Conservation (phyloP, 1,284 basidiomycete species). For the Puccinia polysora region DNA sequence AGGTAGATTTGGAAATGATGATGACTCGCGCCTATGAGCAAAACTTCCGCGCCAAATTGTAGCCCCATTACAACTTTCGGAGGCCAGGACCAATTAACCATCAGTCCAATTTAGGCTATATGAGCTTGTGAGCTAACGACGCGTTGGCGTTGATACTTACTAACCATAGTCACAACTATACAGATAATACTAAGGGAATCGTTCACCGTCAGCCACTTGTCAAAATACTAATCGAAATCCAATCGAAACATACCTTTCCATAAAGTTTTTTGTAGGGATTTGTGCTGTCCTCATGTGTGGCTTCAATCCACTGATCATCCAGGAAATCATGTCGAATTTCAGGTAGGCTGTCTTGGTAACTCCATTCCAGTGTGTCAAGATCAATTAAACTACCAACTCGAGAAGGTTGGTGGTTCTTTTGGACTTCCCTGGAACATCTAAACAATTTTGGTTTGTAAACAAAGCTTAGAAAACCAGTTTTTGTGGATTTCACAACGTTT, state of each 20-base stretch:
- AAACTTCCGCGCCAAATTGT: constrained; percentile 78
- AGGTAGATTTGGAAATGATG: constrained; percentile 7
- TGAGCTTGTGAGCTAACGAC: background rate
- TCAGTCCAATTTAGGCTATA: background rate
- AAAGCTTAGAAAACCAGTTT: constrained; percentile 50
- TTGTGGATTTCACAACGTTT: constrained; percentile 49
- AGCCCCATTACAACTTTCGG: constrained; percentile 62
- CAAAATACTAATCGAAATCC: background rate
- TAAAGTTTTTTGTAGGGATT: constrained; percentile 65
- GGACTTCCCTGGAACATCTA: background rate
- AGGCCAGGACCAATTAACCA: constrained; percentile 7
- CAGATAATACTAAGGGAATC: constrained; percentile 57
- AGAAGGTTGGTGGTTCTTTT: constrained; percentile 7
- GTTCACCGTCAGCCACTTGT: background rate
- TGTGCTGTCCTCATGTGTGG: constrained; percentile 66
- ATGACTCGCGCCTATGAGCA: constrained; percentile 53
- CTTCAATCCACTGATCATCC: constrained; percentile 63
- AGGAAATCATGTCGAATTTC: constrained; percentile 61
- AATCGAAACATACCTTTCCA: constrained; percentile 55
- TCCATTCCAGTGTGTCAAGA: constrained; percentile 60
- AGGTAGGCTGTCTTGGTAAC: constrained; percentile 66
- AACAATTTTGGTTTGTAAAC: constrained; percentile 53
- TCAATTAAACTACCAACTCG: constrained; percentile 28
- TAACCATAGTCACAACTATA: constrained; percentile 77
- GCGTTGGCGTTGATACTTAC: constrained; percentile 56